A percentile compares a stretch with the other conserved stretches of the same genome.
Conservation (phyloP, 208 protist genomes). For the Acanthamoeba royreba region DNA sequence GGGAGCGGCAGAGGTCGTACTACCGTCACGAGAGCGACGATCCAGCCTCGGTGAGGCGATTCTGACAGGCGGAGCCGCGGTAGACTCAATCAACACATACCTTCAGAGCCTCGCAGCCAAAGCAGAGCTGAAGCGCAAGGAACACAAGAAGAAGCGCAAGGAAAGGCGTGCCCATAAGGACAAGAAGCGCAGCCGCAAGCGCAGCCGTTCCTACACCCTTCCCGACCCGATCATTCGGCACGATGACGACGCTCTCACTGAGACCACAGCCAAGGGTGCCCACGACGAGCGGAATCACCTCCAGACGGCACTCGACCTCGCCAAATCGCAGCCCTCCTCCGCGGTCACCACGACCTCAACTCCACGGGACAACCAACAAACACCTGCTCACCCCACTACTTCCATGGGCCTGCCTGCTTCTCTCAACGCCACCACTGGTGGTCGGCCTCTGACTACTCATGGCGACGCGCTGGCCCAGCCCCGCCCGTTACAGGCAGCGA, state of each 20-base stretch:
- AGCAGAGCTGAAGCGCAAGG: neutral
- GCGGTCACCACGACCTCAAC: neutral
- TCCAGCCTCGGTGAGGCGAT: neutral
- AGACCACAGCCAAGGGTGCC: neutral
- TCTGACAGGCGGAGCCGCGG: neutral
- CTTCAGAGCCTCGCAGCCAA: neutral
- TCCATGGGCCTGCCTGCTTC: neutral
- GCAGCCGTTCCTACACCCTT: neutral
- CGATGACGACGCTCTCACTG: neutral
- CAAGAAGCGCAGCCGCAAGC: neutral
- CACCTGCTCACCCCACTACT: neutral
- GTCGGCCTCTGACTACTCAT: no score
- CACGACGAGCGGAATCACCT: neutral
- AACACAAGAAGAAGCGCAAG: neutral
- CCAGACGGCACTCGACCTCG: neutral
- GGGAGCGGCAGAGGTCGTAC: neutral
- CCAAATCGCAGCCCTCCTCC: neutral
- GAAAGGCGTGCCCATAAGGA: neutral
- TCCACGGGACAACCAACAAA: neutral
- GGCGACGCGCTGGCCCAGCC: no score
- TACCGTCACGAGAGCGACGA: no score
- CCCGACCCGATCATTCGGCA: neutral
- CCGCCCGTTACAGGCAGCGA: no score
- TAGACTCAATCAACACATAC: neutral
- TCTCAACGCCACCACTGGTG: neutral